Base-by-base conservation (phyloP, 2,329 filamentous ascomycete species). In the Penicillium sp. region DNA sequence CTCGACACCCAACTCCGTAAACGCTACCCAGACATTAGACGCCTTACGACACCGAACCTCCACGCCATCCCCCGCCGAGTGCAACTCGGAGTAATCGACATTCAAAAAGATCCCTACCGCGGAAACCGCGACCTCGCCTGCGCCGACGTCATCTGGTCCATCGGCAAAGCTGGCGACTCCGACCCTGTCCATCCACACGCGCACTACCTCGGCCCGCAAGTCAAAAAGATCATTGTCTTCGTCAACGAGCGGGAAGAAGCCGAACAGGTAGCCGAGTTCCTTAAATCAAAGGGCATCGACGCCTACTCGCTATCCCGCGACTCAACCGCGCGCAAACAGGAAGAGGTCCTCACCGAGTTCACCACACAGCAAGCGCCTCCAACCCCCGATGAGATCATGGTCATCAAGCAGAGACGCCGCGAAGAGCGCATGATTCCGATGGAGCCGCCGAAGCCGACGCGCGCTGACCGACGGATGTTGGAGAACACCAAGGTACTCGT, bases 171-270 rank as follows among this genome's bases (percentile, higher is more conserved):
- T 48, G 86, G 90, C 59, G 85, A 85, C 30, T 64, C 71, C 17
- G 74, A 77, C 38, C 63, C 65, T 11, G 65, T 64, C 29, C 69
- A 71, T 4, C 71, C 71, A 11, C 76, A 79, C 56, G 73, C 74
- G 3, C 66, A 65, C 7, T 76, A 73, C 58, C 71, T 72, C 56
- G 70, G 67, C 7, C 79, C 89, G 5, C 88, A 91, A 62, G 84
- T 91, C 26, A 95, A 95, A 75, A 90, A 92, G 65, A 90, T 99
- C 70, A 87, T 98, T 61, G 93, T 98, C 3, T 98, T 98, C 71
- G 94, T 98, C 75, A 98, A 98, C 76, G 93, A 98, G 82, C 90
- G 95, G 41, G 93, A 97, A 73, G 92, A 91, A 73, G 92, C 94
- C 0, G 86, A 90, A 61, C 88, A 93, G 71, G 84, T 99, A 0